Evolutionary conservation across 2,329 filamentous ascomycete genomes (phyloP), one percentile per base, ranked within the genome.

Genomic region (Exophiala xenobiotica): DNA sequence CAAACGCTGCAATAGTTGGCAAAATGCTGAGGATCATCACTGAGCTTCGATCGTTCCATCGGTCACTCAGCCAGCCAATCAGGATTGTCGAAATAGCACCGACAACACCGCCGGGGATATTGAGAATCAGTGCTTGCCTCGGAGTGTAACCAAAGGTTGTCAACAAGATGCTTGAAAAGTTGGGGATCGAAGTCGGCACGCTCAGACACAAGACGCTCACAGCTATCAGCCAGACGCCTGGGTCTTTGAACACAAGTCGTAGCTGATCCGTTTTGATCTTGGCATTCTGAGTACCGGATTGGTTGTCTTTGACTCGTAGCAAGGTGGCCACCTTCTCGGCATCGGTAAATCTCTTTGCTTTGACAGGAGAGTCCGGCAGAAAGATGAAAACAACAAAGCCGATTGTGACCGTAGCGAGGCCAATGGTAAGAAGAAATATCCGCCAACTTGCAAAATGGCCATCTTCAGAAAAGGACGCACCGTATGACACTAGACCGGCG

Each of bases 201-300:
- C 31, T 35, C 31, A 35, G 9, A 16, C 31, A 35, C 5, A 35
- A 6, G 6, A 58, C 49, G n/a, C 31, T 49, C 11, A 58, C 31
- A 7, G 46, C 50, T 4, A 58, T 37, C 33, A 56, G 39, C 74
- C 78, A 87, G 26, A 75, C 77, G 65, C 88, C 72, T 1, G 72
- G 65, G 29, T 77, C 71, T 9, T 42, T 49, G 46, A 78, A 67
- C 3, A 70, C 69, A 63, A 79, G 75, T 18, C 66, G 51, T 8
- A 76, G 65, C 46, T 80, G 78, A 3, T 64, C 54, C 18, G 60
- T 58, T 56, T 79, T 79, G 64, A 79, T 74, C 35, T 72, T 67
- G 43, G 76, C 74, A 62, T 76, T 78, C 40, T 77, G 72, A 9
- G 78, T 76, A 6, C 77, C 77, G 1, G 74, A 78, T 47, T 75